These are phyloP conservation scores for Paraleonurus japonicus DNA, from an alignment of 257 asterid genomes.

Conservation along the genomic window DNA sequence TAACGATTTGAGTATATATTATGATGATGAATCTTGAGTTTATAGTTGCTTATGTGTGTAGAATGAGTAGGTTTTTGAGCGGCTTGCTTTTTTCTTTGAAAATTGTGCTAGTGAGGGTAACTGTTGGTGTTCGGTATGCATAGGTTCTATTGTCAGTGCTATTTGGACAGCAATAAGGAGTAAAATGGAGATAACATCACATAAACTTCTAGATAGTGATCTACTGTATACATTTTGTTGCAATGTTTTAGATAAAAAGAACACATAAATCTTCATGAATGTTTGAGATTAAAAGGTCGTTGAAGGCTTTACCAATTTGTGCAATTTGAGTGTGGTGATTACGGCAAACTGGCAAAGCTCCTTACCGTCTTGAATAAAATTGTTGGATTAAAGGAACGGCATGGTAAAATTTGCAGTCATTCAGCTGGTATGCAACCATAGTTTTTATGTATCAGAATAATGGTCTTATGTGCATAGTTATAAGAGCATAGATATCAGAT, in stretches of 20 bases:
- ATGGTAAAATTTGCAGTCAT: slow-evolving; percentile 8
- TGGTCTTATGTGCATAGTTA: neutral
- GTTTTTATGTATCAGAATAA: neutral
- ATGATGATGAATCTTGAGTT: slow-evolving; percentile 18
- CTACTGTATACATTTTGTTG: neutral
- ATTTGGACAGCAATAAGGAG: slow-evolving; percentile 7
- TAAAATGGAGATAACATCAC: neutral
- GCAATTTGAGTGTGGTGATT: neutral
- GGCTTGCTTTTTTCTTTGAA: neutral
- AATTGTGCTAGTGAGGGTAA: neutral
- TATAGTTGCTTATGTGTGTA: slow-evolving; percentile 13
- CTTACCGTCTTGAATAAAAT: neutral
- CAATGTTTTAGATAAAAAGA: neutral
- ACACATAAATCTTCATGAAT: neutral
- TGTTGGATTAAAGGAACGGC: neutral
- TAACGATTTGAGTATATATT: neutral
- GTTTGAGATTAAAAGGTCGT: neutral
- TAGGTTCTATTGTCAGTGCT: slow-evolving; percentile 1
- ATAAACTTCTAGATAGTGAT: neutral
- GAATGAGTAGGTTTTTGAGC: slow-evolving; percentile 5
- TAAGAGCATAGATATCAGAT: slow-evolving; percentile 3
- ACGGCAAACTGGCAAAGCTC: neutral
- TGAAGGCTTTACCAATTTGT: neutral
- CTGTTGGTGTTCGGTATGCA: neutral
- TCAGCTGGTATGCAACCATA: neutral